Conservation (phyloP, 371 early-diverging fungal species). For the Smittium mucronatum region DNA sequence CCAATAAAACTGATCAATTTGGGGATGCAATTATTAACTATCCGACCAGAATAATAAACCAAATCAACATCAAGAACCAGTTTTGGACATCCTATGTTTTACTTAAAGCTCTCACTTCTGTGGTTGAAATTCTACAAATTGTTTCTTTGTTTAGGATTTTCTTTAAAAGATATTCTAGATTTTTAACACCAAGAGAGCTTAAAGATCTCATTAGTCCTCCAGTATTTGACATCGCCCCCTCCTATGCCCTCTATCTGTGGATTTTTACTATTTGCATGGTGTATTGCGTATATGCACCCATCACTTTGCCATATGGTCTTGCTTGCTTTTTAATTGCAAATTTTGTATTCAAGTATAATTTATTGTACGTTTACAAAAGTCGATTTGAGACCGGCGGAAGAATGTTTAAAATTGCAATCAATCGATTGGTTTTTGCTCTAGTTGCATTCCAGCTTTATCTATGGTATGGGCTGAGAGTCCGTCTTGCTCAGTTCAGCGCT, state of each 20-base stretch:
- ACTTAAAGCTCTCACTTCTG: conserved; percentile 45
- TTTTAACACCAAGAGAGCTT: conserved; percentile 58
- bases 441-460: conserved; percentile 55
- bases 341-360: conserved; percentile 58
- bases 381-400: conserved; percentile 55
- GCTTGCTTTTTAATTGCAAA: conserved; percentile 52
- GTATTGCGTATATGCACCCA: conserved; percentile 62
- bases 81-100: conserved; percentile 65
- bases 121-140: conserved; percentile 54
- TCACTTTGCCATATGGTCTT: conserved; percentile 57
- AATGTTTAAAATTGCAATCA: conserved; percentile 63
- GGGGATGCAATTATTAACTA: conserved; percentile 23
- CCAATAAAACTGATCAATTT: conserved; percentile 19
- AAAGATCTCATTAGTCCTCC: conserved; percentile 49
- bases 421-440: conserved; percentile 49
- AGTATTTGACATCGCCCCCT: conserved; percentile 52
- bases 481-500: conserved; percentile 39
- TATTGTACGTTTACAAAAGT: conserved; percentile 58
- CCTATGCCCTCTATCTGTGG: conserved; percentile 57
- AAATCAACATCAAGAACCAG: conserved; percentile 33
- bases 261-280: conserved; percentile 62
- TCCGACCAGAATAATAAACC: conserved; percentile 35
- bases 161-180: conserved; percentile 44
- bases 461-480: conserved; percentile 33
- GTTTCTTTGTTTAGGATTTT: conserved; percentile 45